Evolutionary conservation across 2,329 filamentous ascomycete genomes (phyloP).

Genomic region (Aureobasidium leucospermi): DNA sequence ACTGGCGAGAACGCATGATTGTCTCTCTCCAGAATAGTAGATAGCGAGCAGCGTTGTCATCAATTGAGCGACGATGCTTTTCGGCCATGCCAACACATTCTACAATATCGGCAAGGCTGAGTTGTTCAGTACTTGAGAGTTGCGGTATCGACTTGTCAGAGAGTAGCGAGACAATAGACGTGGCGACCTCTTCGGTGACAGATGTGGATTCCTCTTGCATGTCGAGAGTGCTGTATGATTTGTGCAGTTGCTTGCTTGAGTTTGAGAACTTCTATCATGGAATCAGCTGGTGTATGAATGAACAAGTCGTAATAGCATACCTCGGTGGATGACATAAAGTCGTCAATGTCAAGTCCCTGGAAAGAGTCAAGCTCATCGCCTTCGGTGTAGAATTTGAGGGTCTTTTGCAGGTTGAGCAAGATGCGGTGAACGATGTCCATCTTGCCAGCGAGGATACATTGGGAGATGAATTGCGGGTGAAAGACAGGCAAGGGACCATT

Average conservation of each 20-base stretch:
- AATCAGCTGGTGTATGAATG: constrained; percentile 19
- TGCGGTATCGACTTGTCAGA: constrained; percentile 61
- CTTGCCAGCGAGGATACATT: constrained; percentile 80
- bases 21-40: constrained; percentile 67
- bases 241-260: constrained; percentile 9
- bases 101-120: constrained; percentile 14
- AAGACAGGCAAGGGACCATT: constrained; percentile 86
- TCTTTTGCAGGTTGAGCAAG: constrained; percentile 63
- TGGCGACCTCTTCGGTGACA: constrained; percentile 65
- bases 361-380: constrained; percentile 76
- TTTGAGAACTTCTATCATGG: neutral
- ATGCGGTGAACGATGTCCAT: constrained; percentile 62
- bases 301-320: constrained; percentile 27
- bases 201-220: constrained; percentile 52
- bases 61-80: constrained; percentile 79
- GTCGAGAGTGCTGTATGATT: constrained; percentile 22
- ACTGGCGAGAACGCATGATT: constrained; percentile 51
- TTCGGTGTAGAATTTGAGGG: constrained; percentile 73
- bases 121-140: constrained; percentile 14
- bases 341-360: constrained; percentile 50
- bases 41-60: constrained; percentile 82
- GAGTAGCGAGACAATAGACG: constrained; percentile 68
- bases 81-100: constrained; percentile 81
- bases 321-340: constrained; percentile 42
- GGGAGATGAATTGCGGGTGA: constrained; percentile 82